A percentile compares a stretch with the other conserved stretches of the same genome.
These are phyloP conservation scores for Apiospora kogelbergensis DNA, from an alignment of 2,329 filamentous ascomycete genomes.

Conservation along the genomic window DNA sequence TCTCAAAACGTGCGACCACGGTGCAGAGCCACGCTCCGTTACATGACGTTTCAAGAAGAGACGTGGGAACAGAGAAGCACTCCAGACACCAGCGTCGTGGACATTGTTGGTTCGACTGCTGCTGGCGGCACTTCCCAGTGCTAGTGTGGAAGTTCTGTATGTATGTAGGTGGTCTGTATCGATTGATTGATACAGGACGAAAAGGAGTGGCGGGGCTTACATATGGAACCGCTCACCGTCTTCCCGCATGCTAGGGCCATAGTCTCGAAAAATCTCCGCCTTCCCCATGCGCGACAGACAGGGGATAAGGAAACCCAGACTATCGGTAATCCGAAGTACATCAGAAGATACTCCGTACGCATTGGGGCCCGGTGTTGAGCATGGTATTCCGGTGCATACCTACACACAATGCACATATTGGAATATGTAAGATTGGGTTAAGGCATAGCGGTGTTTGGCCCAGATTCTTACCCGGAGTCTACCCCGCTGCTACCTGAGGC, in stretches of 20 bases:
- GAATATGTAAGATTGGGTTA: background rate
- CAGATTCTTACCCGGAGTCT: background rate
- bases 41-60: background rate
- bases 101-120: conserved; percentile 1
- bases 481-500: background rate
- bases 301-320: background rate
- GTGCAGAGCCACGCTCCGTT: background rate
- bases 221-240: conserved; percentile 5
- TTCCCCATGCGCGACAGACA: background rate
- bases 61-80: background rate
- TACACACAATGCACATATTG: background rate
- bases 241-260: background rate
- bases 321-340: background rate
- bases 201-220: background rate
- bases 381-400: background rate
- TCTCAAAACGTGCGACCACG: background rate
- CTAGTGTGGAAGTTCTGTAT: background rate
- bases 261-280: background rate
- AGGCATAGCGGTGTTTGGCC: background rate
- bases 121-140: background rate
- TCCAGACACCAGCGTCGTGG: background rate
- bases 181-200: background rate
- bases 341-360: too few relatives aligned
- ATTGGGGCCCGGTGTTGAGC: background rate
- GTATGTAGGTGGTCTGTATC: background rate